Percentiles rank a stretch among this genome's conserved stretches.
Conservation (phyloP, 371 early-diverging fungal species). For the Rhizopus sp. region DNA sequence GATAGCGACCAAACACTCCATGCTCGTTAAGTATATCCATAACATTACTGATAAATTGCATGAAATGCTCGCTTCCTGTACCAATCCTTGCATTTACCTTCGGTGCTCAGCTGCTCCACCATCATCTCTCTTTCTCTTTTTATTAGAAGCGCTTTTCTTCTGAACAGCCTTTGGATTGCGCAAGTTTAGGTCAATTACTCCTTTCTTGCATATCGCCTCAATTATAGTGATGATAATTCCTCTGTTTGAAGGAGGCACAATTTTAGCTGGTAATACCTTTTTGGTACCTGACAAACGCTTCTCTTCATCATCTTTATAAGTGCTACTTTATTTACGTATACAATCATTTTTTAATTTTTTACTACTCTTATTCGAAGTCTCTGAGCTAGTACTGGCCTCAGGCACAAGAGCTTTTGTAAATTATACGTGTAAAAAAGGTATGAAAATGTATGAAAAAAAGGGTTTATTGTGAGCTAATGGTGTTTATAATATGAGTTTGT, state of each 20-base stretch:
- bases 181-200: constrained; percentile 10
- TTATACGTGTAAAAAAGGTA: no score
- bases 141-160: constrained; percentile 11
- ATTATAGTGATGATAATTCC: constrained; percentile 14
- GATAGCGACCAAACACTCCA: constrained; percentile 13
- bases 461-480: constrained; percentile 19
- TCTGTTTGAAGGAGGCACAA: constrained; percentile 14
- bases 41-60: constrained; percentile 15
- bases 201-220: constrained; percentile 14
- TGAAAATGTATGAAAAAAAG: no score
- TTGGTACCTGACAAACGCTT: no score
- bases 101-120: constrained; percentile 6
- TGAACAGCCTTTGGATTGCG: constrained; percentile 15
- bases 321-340: no score
- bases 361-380: constrained; percentile 10
- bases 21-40: constrained; percentile 7
- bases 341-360: constrained; percentile 9
- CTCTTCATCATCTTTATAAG: no score
- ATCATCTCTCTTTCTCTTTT: constrained; percentile 16
- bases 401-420: no score
- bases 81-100: constrained; percentile 19
- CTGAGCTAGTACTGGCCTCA: constrained; percentile 10
- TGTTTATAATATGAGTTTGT: constrained; percentile 15
- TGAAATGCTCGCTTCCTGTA: constrained; percentile 17
- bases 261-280: no score